phyloP scores from a whole-genome alignment of 345 rosid species.

The Heritiera littoralis region DNA sequence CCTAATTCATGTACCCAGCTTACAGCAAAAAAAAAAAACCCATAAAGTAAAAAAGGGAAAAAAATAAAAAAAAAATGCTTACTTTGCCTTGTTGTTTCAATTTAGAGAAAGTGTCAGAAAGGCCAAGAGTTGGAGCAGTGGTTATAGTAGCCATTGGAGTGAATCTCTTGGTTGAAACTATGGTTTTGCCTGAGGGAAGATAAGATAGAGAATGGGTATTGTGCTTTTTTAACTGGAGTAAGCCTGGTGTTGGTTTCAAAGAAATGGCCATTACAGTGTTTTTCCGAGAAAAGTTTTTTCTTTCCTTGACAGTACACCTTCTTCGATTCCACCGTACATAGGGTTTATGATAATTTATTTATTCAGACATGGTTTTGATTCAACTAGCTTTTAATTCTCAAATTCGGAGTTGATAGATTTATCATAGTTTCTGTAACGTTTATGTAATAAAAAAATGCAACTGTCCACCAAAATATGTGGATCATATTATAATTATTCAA shows the following conservation, averaged over 20 bases:
- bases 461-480: too few relatives aligned
- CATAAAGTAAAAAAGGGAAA: neutral
- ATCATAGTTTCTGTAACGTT: too few relatives aligned
- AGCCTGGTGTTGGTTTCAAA: neutral
- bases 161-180: slow-evolving; percentile 40
- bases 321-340: too few relatives aligned
- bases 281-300: too few relatives aligned
- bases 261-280: neutral
- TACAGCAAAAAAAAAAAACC: neutral
- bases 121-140: slow-evolving; percentile 41
- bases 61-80: slow-evolving; percentile 19
- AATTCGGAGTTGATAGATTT: too few relatives aligned
- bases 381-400: too few relatives aligned
- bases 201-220: slow-evolving; percentile 8
- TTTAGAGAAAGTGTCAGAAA: slow-evolving; percentile 62
- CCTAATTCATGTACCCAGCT: neutral
- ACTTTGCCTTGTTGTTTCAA: slow-evolving; percentile 69
- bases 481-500: too few relatives aligned
- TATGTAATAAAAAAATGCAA: too few relatives aligned
- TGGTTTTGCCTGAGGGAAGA: slow-evolving; percentile 23
- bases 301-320: too few relatives aligned
- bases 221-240: neutral
- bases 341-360: too few relatives aligned
- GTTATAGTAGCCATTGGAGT: slow-evolving; percentile 57
- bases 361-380: too few relatives aligned